Percentiles rank a stretch among this genome's conserved stretches.
Evolutionary conservation across 208 protist genomes (phyloP).

Genomic region (Wallacemonas rigidus): DNA sequence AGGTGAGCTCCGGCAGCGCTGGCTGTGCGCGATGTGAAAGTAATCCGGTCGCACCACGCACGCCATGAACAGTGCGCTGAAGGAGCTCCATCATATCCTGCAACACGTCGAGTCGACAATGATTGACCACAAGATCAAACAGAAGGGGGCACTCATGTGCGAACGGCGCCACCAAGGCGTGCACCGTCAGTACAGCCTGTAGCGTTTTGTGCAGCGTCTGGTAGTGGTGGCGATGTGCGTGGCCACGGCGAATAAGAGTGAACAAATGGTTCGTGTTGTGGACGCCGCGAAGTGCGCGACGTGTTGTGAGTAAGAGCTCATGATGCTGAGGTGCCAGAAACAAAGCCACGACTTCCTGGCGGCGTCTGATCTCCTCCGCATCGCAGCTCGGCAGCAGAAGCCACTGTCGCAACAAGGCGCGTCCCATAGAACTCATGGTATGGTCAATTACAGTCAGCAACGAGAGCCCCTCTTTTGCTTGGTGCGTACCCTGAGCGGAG

Average conservation of each 20-base stretch:
- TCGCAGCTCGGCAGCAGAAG: conserved; percentile 63
- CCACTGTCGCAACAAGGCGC: conserved; percentile 77
- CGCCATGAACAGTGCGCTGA: conserved; percentile 13
- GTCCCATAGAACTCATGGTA: conserved; percentile 50
- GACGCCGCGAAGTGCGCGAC: conserved; percentile 50
- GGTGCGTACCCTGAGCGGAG: conserved; percentile 58
- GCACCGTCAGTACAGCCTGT: conserved; percentile 38
- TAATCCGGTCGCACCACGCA: background rate
- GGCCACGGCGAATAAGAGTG: conserved; percentile 67
- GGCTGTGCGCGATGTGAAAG: background rate
- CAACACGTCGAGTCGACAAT: conserved; percentile 27
- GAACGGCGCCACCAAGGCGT: conserved; percentile 40
- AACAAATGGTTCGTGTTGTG: conserved; percentile 56
- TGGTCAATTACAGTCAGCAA: conserved; percentile 67
- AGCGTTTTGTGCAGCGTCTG: conserved; percentile 59
- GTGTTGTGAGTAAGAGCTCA: conserved; percentile 47
- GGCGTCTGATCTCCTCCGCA: conserved; percentile 47
- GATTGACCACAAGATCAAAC: conserved; percentile 36
- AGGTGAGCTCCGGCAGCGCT: background rate
- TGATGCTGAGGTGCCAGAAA: conserved; percentile 51
- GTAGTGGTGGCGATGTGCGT: conserved; percentile 60
- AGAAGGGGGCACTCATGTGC: conserved; percentile 51
- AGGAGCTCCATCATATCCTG: conserved; percentile 33
- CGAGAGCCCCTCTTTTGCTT: conserved; percentile 81
- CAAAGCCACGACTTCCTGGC: conserved; percentile 68